phyloP scores from a whole-genome alignment of 257 asterid species.

The Orobanche coerulescens region DNA sequence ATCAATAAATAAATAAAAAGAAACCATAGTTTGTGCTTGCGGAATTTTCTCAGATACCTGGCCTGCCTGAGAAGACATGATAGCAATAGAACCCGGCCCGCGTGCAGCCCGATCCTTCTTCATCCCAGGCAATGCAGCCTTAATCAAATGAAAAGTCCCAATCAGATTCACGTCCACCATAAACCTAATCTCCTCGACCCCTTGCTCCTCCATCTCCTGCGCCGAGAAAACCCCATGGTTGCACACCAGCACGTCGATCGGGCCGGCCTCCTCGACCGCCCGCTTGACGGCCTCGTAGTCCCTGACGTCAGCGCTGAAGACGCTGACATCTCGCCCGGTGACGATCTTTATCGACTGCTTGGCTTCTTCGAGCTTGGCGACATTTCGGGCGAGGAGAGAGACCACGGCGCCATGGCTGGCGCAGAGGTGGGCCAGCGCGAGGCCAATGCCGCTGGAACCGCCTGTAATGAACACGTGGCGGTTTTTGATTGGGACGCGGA shows the following conservation, averaged over 20 bases:
- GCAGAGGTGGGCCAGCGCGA: constrained; percentile 60
- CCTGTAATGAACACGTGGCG: constrained; percentile 78
- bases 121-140: constrained; percentile 73
- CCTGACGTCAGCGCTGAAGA: constrained; percentile 62
- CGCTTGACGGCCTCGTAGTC: constrained; percentile 38
- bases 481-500: constrained; percentile 38
- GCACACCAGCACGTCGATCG: constrained; percentile 60
- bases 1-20: not conserved
- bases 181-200: constrained; percentile 47
- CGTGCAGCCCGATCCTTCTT: constrained; percentile 39
- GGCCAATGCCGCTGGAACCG: constrained; percentile 79
- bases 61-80: constrained; percentile 85
- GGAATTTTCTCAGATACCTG: constrained; percentile 34
- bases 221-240: constrained; percentile 65
- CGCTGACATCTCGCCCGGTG: constrained; percentile 53
- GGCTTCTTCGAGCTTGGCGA: constrained; percentile 46
- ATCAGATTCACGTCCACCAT: constrained; percentile 67
- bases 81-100: constrained; percentile 63
- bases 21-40: not conserved
- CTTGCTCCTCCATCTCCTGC: constrained; percentile 45
- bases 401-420: constrained; percentile 51
- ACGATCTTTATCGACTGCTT: constrained; percentile 46
- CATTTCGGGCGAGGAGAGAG: constrained; percentile 54
- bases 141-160: constrained; percentile 60
- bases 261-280: constrained; percentile 47